Percentiles rank a stretch among this genome's conserved stretches.
phyloP scores from a whole-genome alignment of 148 eudicot species.

The Fallopia convolvulus region DNA sequence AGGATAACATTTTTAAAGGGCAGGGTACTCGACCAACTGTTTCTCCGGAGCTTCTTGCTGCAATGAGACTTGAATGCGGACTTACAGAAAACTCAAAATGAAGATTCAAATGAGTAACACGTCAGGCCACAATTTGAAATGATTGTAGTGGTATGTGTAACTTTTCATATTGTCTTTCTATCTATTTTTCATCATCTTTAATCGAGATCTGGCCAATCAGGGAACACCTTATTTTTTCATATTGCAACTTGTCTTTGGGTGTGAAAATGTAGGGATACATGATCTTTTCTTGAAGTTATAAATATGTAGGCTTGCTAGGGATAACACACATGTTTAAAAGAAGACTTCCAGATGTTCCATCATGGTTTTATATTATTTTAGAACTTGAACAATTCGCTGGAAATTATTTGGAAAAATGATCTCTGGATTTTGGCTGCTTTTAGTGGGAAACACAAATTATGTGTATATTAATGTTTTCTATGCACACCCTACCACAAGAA shows the following conservation, averaged over 20 bases:
- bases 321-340: background rate
- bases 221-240: background rate
- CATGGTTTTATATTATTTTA: background rate
- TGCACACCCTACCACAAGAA: background rate
- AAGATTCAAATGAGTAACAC: background rate
- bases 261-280: background rate
- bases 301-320: conserved; percentile 5
- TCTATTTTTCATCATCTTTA: background rate
- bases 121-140: background rate
- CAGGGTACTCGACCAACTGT: conserved; percentile 20
- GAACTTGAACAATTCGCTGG: background rate
- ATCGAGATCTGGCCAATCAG: background rate
- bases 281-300: background rate
- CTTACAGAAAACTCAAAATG: conserved; percentile 16
- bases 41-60: conserved; percentile 75
- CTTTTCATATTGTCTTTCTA: background rate
- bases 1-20: conserved; percentile 10
- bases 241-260: background rate
- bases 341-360: background rate
- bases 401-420: background rate
- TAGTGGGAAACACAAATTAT: background rate
- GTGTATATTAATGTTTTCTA: background rate
- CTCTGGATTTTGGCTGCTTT: background rate
- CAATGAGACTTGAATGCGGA: conserved; percentile 87
- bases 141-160: conserved; percentile 1